Percentiles rank a stretch among this genome's conserved stretches.
phyloP scores from a whole-genome alignment of 2,329 filamentous ascomycete species.

The Colletotrichum godetiae region DNA sequence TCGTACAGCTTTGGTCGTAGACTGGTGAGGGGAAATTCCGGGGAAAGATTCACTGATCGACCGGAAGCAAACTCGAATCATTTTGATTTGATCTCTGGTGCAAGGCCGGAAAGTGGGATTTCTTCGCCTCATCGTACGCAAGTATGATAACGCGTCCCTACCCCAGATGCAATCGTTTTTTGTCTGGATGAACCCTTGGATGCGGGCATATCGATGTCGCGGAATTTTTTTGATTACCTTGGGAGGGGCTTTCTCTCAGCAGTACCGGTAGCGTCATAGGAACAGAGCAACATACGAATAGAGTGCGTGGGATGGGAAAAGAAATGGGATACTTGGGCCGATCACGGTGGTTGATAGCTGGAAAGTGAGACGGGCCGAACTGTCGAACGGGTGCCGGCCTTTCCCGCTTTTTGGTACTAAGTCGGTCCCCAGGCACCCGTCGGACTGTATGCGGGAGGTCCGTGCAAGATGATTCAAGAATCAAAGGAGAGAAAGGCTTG shows the following conservation, averaged over 20 bases:
- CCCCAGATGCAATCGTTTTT: not conserved
- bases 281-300: not conserved
- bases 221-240: too few species aligned
- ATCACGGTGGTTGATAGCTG: constrained; percentile 16
- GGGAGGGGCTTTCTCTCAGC: too few species aligned
- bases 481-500: not conserved
- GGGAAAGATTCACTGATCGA: not conserved
- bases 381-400: constrained; percentile 23
- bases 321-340: constrained; percentile 18
- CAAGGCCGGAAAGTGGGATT: not conserved
- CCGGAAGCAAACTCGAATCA: constrained; percentile 7
- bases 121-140: not conserved
- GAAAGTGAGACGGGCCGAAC: constrained; percentile 8
- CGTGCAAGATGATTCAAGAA: constrained; percentile 7
- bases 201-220: not conserved
- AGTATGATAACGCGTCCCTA: not conserved
- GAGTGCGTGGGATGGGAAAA: not conserved
- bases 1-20: not conserved
- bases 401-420: constrained; percentile 20
- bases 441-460: constrained; percentile 19
- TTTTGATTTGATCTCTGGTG: not conserved
- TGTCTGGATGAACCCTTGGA: too few species aligned
- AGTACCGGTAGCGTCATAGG: not conserved
- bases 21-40: constrained; percentile 8
- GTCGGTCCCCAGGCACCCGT: constrained; percentile 13